Conservation (phyloP, 2,329 filamentous ascomycete species). For the Furcasterigmium sp. region DNA sequence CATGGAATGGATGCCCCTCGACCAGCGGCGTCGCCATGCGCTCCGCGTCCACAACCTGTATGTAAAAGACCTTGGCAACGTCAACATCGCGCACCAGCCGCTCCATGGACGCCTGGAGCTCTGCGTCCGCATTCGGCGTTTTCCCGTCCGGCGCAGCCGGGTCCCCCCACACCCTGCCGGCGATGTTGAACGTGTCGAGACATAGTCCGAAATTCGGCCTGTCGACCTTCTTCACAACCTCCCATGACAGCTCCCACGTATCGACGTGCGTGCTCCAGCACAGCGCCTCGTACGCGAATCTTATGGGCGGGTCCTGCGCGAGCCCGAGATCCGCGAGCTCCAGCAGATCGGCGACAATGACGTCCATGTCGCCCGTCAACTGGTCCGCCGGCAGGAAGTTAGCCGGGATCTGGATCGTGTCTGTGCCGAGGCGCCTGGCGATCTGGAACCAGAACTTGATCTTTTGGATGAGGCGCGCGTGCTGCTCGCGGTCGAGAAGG, state of each 20-base stretch:
- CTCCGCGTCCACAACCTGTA: constrained; percentile 73
- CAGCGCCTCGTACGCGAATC: constrained; percentile 76
- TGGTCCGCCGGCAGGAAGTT: constrained; percentile 53
- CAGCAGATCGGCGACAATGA: constrained; percentile 17
- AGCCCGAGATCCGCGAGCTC: constrained; percentile 63
- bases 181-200: constrained; percentile 73
- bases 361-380: constrained; percentile 37
- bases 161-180: constrained; percentile 68
- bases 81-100: constrained; percentile 50
- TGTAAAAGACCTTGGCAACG: constrained; percentile 62
- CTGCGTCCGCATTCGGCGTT: constrained; percentile 46
- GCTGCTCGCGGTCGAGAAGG: constrained; percentile 54
- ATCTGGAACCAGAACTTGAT: constrained; percentile 66
- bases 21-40: constrained; percentile 45
- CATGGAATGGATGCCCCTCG: constrained; percentile 46
- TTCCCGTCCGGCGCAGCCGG: constrained; percentile 56
- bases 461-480: constrained; percentile 52
- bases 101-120: constrained; percentile 46
- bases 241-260: constrained; percentile 65
- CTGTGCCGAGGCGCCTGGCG: constrained; percentile 56
- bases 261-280: constrained; percentile 71
- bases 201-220: constrained; percentile 66
- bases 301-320: constrained; percentile 50
- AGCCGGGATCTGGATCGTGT: constrained; percentile 69
- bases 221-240: constrained; percentile 58